Evolutionary conservation across 2,329 filamentous ascomycete species (phyloP).

Genomic region (Coniochaeta sp.): DNA sequence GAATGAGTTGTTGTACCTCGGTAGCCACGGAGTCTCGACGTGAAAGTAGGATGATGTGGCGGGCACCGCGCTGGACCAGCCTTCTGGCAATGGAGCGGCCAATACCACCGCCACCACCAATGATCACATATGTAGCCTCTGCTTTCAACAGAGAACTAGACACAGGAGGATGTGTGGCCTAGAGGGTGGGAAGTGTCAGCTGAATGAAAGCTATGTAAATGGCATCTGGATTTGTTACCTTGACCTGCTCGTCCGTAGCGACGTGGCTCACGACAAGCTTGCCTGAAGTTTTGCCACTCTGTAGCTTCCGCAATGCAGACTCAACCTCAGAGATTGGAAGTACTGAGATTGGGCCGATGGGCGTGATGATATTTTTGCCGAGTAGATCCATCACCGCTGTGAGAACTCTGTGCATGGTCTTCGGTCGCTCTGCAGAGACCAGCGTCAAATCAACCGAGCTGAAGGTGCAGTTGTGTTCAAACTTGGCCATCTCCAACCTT

Average conservation of each 20-base stretch:
- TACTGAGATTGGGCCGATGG: slow-evolving; percentile 6
- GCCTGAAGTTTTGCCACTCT: background rate
- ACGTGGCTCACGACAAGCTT: background rate
- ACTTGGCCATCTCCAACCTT: slow-evolving; percentile 7
- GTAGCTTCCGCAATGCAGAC: background rate
- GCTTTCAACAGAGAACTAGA: slow-evolving; percentile 2
- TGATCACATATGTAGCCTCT: slow-evolving; percentile 14
- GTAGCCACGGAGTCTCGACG: background rate
- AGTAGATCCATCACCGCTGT: slow-evolving; percentile 2
- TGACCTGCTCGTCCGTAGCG: background rate
- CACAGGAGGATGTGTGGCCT: background rate
- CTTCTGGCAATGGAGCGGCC: slow-evolving; percentile 13
- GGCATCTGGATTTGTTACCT: background rate
- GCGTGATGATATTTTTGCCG: slow-evolving; percentile 2
- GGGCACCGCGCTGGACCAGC: slow-evolving; percentile 13
- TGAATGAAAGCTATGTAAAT: background rate
- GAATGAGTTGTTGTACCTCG: background rate
- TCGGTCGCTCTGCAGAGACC: slow-evolving; percentile 5
- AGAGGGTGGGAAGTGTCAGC: background rate
- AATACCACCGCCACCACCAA: slow-evolving; percentile 15
- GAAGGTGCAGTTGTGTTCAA: slow-evolving; percentile 8
- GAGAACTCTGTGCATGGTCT: background rate
- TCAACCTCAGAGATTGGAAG: slow-evolving; percentile 8
- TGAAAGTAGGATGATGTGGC: slow-evolving; percentile 10
- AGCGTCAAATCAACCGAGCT: slow-evolving; percentile 9